Base-by-base conservation (phyloP, 257 asterid species). In the Lycium ferocissimum region DNA sequence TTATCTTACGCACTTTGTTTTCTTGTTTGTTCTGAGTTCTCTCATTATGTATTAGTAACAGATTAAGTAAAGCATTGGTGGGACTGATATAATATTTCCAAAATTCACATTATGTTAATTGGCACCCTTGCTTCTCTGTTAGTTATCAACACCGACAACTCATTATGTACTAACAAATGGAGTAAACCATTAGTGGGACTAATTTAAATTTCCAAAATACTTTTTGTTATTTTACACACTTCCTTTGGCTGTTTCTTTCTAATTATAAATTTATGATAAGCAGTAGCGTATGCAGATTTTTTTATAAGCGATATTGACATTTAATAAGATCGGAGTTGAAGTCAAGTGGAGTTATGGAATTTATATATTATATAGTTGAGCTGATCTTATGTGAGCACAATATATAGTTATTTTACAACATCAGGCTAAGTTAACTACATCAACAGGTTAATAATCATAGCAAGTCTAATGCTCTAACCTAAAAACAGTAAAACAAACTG, bases 11-110 rank as follows among this genome's bases (percentile, higher is more conserved):
- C 17, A 9, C 11, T 43, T 40, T 5, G 51, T 69, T 71, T 17
- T 40, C 56, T 18, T 17, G 20, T 40, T 71, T 71, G 15, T 17
- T 17, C 0, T 14, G 47, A 70, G 78, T 38, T 70, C 2, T 40
- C 33, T 15, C 54, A 40, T 40, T 0, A 10, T 17, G 79, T 40
- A 17, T 70, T 40, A 40, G 18, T 43, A 43, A 26, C 43, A 70
- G 5, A 70, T 70, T 70, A 38, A 70, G 79, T 38, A 72, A 72
- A 43, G 37, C 37, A 72, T n/a, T 72, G n/a, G 59, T 73, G 40
- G 38, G 18, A n/a, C 47, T n/a, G 3, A 45, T 10, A 2, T 7
- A 20, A 73, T 66, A 73, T 5, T 73, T 45, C 58, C 38, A n/a
- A 72, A 45, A 9, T 72, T 4, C 58, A 9, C 18, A 18, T 20